Conservation (phyloP, 371 early-diverging fungal genomes). For the Batrachochytrium dendrobatidis region DNA sequence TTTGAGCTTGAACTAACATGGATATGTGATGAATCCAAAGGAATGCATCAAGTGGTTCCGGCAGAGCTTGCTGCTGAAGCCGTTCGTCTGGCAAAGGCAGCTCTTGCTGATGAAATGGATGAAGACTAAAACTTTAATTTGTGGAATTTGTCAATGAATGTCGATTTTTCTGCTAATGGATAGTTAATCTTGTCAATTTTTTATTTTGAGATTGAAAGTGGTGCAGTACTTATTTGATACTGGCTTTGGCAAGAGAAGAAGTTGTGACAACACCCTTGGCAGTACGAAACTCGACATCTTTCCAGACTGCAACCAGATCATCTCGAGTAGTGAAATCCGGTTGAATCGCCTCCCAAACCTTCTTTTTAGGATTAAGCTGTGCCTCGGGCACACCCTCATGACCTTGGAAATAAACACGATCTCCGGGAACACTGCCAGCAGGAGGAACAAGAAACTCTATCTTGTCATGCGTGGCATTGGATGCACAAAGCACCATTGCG, state of each 20-base stretch:
- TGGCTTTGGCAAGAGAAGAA: conserved; percentile 24
- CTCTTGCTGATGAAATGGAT: neutral
- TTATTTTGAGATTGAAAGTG: too few relatives aligned
- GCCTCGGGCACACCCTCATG: conserved; percentile 80
- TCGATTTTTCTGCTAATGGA: too few relatives aligned
- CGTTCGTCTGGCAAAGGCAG: conserved; percentile 68
- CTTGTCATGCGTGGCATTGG: conserved; percentile 70
- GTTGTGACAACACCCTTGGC: conserved; percentile 38
- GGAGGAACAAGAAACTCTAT: conserved; percentile 90
- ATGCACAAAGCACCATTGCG: conserved; percentile 93
- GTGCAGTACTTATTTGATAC: conserved; percentile 36
- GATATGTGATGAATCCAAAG: conserved; percentile 80
- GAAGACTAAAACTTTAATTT: neutral
- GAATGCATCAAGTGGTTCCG: conserved; percentile 79
- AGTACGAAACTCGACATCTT: conserved; percentile 35
- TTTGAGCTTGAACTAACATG: conserved; percentile 96
- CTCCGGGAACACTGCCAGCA: conserved; percentile 79
- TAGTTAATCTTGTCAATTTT: too few relatives aligned
- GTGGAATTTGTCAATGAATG: conserved; percentile 1
- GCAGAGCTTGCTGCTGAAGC: conserved; percentile 81
- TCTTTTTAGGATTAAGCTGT: conserved; percentile 93
- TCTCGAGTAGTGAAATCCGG: conserved; percentile 82
- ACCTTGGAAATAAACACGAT: conserved; percentile 83
- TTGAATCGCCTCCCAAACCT: conserved; percentile 93
- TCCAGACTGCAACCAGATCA: conserved; percentile 60